These are phyloP conservation scores for Lachancea fermentati DNA, from an alignment of 805 yeast genomes.

Conservation along the genomic window DNA sequence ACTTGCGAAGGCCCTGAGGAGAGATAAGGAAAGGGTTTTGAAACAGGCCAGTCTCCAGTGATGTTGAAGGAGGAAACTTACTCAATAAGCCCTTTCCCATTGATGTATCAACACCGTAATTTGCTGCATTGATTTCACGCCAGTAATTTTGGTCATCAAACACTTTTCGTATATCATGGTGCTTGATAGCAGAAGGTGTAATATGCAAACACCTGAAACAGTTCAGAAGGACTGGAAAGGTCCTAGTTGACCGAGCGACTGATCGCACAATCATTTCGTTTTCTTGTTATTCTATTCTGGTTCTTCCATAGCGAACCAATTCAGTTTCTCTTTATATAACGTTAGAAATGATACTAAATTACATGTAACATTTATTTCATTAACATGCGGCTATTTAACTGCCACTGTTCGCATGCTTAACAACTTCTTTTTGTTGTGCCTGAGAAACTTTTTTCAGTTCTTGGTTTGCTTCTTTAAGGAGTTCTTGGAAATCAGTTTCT, in stretches of 20 bases:
- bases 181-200: too few relatives aligned
- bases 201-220: too few relatives aligned
- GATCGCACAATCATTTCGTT: too few relatives aligned
- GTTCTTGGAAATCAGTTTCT: constrained; percentile 57
- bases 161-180: constrained; percentile 28
- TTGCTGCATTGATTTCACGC: constrained; percentile 41
- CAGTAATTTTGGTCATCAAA: constrained; percentile 62
- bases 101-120: constrained; percentile 10
- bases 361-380: not conserved
- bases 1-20: constrained; percentile 65
- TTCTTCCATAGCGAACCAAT: too few relatives aligned
- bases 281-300: too few relatives aligned
- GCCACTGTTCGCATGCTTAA: too few relatives aligned
- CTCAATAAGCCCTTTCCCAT: constrained; percentile 6
- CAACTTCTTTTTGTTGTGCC: constrained; percentile 14
- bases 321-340: too few relatives aligned
- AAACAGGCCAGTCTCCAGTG: constrained; percentile 57
- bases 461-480: constrained; percentile 57
- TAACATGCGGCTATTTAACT: too few relatives aligned
- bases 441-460: constrained; percentile 52
- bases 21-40: constrained; percentile 61
- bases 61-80: not conserved
- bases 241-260: too few relatives aligned
- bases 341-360: too few relatives aligned
- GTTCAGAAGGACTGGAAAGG: too few relatives aligned